Evolutionary conservation across 2,329 filamentous ascomycete species (phyloP), one percentile per base, ranked within the genome.

Genomic region (Colletotrichum spaethianum): DNA sequence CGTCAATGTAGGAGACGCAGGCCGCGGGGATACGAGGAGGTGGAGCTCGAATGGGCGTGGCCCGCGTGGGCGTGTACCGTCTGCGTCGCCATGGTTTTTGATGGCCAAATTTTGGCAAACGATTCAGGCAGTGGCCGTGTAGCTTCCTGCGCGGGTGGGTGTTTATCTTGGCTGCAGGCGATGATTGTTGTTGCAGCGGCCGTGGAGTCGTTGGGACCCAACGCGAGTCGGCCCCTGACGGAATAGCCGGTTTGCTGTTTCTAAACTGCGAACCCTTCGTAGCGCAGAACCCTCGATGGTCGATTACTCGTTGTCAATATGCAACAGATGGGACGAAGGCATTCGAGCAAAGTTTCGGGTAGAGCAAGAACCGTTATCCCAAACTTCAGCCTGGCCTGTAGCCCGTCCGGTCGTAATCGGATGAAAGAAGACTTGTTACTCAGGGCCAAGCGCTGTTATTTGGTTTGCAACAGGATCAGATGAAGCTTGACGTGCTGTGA

Each of bases 1-100:
- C 67, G 94, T 97, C 78, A 98, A 86, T 2, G 95, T 97, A 57
- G 95, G 95, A 72, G 94, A 97, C 16, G 90, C 91, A 74, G 93
- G 91, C 70, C 86, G 82, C 55, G 86, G 79, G 84, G 81, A 76
- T 88, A 86, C 44, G 81, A 79, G 76, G 74, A 75, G 72, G 59
- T 73, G 72, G 71, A 73, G 76, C 75, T 75, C 67, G 77, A 65
- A 68, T 72, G 70, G 63, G 67, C 67, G 64, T 69, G 67, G 53
- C 68, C 67, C 40, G 67, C 63, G 66, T 73, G 64, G 52, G 72
- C 63, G 63, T 61, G 72, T 63, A 76, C 67, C 57, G 78, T 71
- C 57, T 78, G 80, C 62, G 78, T 78, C 65, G 81, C 76, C 82
- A 83, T 82, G 59, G 48, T 70, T 71, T 60, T 44, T 52, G 53